Base-by-base conservation (phyloP, 805 yeast species). In the Saccharomycopsis microspora region DNA sequence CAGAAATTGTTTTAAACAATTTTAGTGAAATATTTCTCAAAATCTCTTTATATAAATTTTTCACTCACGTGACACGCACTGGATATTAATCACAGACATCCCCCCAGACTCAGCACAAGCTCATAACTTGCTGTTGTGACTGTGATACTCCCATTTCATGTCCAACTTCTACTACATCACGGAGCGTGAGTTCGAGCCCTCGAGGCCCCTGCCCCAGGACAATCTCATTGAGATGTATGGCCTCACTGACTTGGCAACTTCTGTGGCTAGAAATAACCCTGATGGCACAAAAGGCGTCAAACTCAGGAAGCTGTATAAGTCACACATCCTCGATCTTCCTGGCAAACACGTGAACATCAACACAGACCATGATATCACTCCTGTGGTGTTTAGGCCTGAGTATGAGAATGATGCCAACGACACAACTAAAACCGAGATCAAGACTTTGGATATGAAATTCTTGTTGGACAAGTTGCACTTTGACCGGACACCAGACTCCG, bases 241-340 rank as follows among this genome's bases (percentile, higher is more conserved):
- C 1, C 64, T 93, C 39, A 74, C 75, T 38, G 73, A 71, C 1
- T 66, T 89, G 9, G 85, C 96, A 1, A 70, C 75, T 47, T 80
- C 95, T 3, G 82, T 93, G 40, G 95, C 96, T 1, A 74, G 98
- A 58, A 74, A 82, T 7, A 88, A 85, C 57, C 81, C 87, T 2
- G 94, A 83, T 57, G 96, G 96, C 0, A 75, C 93, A 0, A 88
- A 85, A 56, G 96, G 96, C 47, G 88, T 88, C 37, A 93, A 93
- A 65, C 73, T 93, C 47, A 74, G 98, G 57, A 93, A 93, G 64
- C 87, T 97, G 0, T 93, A 93, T 66, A 93, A 93, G 63, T 88
- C 89, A 54, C 97, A 90, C 61, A 83, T 93, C 9, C 71, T 75
- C 37, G 97, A 89, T 56, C 67, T 93, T 32, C 85, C 96, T 0